Base-by-base conservation (phyloP, 1,284 basidiomycete genomes). In the Earliella scabrosa region DNA sequence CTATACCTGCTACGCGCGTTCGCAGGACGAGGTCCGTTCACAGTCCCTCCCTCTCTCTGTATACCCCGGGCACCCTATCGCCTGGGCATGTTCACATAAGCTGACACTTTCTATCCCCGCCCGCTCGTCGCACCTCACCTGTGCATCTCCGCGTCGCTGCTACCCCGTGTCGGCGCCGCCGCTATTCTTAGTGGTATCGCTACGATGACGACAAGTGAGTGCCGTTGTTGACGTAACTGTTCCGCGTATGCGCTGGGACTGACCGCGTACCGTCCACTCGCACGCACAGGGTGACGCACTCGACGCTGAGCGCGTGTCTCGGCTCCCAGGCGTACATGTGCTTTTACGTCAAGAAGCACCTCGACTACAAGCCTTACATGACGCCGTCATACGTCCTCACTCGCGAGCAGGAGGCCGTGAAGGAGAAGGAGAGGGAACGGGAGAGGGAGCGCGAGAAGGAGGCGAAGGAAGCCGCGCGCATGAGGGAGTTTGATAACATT, bases 201-300 rank as follows among this genome's bases (percentile, higher is more conserved):
- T 97, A 94, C 71, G 95, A 98, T 70, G 95, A 98, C 66, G 95
- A 97, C 68, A 97, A 93, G 90, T 92, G 63, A 71, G 84, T 68
- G 21, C 31, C 31, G 46, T 43, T 41, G 16, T 54, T 45, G 34
- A 36, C 34, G 39, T 41, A 18, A 18, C 20, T n/a, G 32, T 24
- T 31, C 7, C 29, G 26, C n/a, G 34, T 24, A 23, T 31, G 27
- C 31, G 16, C 20, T 47, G 18, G 34, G 24, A 20, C 45, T 52
- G 40, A 49, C 20, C 32, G 18, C n/a, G n/a, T n/a, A n/a, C 32
- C 18, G 8, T 16, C 7, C 14, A 24, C 11, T 16, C 8, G 31
- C 44, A 51, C 49, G 26, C 40, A 29, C 60, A 92, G 90, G 73
- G 91, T 95, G 14, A 87, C 84, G 0, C 82, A 81, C 16, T 84